Evolutionary conservation across 2,329 filamentous ascomycete genomes (phyloP).

Genomic region (Fusarium concolor): DNA sequence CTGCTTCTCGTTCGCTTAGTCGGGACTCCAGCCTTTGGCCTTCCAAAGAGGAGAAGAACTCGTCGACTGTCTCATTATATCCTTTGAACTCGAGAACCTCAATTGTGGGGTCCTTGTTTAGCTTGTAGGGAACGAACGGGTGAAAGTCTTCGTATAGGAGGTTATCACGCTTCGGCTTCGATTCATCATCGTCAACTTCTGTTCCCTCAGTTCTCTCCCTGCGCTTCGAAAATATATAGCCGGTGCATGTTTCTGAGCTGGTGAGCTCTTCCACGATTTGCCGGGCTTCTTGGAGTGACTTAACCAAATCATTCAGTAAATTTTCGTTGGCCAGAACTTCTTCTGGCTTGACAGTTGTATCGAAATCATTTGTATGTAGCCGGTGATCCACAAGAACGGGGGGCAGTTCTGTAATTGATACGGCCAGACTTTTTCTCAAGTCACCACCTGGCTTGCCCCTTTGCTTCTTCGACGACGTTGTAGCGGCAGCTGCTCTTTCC

Average conservation of each 20-base stretch:
- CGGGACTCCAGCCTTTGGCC: conserved; percentile 90
- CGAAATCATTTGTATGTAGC: conserved; percentile 76
- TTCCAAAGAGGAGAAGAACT: conserved; percentile 97
- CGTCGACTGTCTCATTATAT: conserved; percentile 94
- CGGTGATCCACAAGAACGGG: conserved; percentile 90
- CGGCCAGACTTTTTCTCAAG: conserved; percentile 81
- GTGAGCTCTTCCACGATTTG: conserved; percentile 77
- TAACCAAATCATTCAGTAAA: conserved; percentile 74
- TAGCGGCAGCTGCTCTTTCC: conserved; percentile 65
- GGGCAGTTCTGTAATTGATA: conserved; percentile 88
- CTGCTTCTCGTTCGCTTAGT: conserved; percentile 82
- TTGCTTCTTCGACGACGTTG: conserved; percentile 68
- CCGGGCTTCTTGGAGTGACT: conserved; percentile 76
- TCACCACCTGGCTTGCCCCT: conserved; percentile 80
- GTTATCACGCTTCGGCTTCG: conserved; percentile 55
- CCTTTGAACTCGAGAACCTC: conserved; percentile 81
- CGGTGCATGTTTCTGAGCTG: conserved; percentile 72
- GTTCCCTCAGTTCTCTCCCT: conserved; percentile 45
- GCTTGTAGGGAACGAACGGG: conserved; percentile 86
- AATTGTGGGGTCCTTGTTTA: conserved; percentile 73
- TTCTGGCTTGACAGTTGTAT: conserved; percentile 73
- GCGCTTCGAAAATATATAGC: conserved; percentile 88
- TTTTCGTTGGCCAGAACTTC: conserved; percentile 75
- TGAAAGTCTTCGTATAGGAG: conserved; percentile 95
- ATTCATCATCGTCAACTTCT: conserved; percentile 50